Base-by-base conservation (phyloP, 2,329 filamentous ascomycete species). In the Xenoacremonium recifei region DNA sequence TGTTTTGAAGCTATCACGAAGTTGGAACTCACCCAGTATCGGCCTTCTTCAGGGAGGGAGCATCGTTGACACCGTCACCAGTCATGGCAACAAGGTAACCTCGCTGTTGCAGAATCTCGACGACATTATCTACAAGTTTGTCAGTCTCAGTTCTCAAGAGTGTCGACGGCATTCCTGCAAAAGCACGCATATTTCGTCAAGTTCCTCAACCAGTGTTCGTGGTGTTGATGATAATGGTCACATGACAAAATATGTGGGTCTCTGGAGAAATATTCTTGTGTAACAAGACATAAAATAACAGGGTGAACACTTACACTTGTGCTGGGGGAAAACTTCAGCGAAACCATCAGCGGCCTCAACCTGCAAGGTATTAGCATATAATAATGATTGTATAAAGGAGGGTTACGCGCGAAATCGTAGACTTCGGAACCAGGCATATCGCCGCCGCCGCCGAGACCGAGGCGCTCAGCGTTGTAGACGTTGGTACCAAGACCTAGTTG, bases 61-160 rank as follows among this genome's bases (percentile, higher is more conserved):
- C 89, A 69, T 95, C 89, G 72, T 95, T 95, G 72, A 95, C 89
- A 79, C 89, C 89, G 58, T 95, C 90, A 77, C 89, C 89, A 70
- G 89, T 96, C 90, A 96, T 95, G 66, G 89, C 90, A 71, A 95
- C 89, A 30, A 95, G 81, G 71, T 95, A 91, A 54, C 89, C 89
- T 81, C 89, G 87, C 73, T 92, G 86, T 73, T 95, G 89, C 37
- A 95, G 80, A 62, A 95, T 95, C 71, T 95, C 89, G 58, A 95
- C 89, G 37, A 58, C 55, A 16, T 58, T 58, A 46, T 58, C n/a
- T n/a, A n/a, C n/a, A n/a, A n/a, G n/a, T n/a, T n/a, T n/a, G n/a
- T n/a, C n/a, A n/a, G n/a, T n/a, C n/a, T n/a, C n/a, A n/a, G n/a
- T n/a, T n/a, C n/a, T n/a, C n/a, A n/a, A n/a, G n/a, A n/a, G n/a